phyloP scores from a whole-genome alignment of 495 filamentous ascomycete genomes.

The Cairneyella variabilis region DNA sequence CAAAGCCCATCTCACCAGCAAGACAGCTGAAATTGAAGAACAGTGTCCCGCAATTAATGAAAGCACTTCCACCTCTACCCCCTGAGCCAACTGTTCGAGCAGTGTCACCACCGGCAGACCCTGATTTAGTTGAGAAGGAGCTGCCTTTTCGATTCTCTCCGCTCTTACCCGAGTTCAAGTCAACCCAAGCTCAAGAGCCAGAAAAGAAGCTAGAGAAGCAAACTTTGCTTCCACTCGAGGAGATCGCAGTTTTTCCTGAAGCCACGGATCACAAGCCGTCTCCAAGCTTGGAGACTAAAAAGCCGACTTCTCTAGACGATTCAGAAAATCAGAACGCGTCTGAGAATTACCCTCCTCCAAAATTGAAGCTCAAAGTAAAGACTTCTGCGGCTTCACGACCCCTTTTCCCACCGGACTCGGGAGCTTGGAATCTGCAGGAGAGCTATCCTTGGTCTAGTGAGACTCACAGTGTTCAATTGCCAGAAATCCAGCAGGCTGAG shows the following conservation, averaged over 20 bases:
- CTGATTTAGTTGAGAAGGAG: background rate
- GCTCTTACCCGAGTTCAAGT: background rate
- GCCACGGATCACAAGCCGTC: too few species aligned
- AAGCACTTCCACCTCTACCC: constrained; percentile 42
- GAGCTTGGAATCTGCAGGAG: constrained; percentile 18
- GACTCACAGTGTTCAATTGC: background rate
- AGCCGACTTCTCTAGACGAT: background rate
- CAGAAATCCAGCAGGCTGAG: background rate
- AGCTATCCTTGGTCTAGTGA: constrained; percentile 17
- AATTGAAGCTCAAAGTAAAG: constrained; percentile 18
- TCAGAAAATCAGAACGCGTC: too few species aligned
- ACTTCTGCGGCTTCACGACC: background rate
- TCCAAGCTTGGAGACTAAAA: background rate
- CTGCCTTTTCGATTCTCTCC: constrained; percentile 11
- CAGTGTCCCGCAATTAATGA: constrained; percentile 48
- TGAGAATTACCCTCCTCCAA: too few species aligned
- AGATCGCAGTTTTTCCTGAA: too few species aligned
- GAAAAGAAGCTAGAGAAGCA: too few species aligned
- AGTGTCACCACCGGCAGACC: background rate
- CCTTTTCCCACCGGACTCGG: constrained; percentile 6
- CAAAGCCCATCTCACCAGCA: constrained; percentile 42
- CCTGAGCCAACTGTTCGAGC: background rate
- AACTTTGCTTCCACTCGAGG: too few species aligned
- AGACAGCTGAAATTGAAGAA: constrained; percentile 43
- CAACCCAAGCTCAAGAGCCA: background rate